A percentile compares a stretch with the other conserved stretches of the same genome.
phyloP scores from a whole-genome alignment of 345 rosid species.

The Hibiscus syriacus region DNA sequence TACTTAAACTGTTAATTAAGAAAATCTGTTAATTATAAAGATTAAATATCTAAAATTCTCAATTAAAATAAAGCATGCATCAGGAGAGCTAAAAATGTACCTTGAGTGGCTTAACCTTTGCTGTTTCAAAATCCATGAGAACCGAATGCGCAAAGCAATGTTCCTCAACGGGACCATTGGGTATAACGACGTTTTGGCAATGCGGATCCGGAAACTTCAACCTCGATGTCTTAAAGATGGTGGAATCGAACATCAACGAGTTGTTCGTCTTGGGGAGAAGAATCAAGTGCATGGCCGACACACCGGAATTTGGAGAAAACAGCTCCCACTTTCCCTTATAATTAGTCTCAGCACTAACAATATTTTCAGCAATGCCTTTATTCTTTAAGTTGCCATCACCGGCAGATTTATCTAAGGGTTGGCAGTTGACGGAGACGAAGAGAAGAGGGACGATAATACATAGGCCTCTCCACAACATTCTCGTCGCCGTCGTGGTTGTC shows the following conservation, averaged over 20 bases:
- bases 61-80: not conserved
- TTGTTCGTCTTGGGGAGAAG: conserved; percentile 52
- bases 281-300: conserved; percentile 76
- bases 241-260: conserved; percentile 69
- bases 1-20: conserved; percentile 64
- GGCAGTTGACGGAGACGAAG: too few relatives aligned
- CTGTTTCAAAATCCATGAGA: conserved; percentile 38
- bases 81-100: conserved; percentile 15
- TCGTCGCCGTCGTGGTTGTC: too few relatives aligned
- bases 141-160: conserved; percentile 77
- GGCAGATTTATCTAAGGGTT: too few relatives aligned
- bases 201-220: conserved; percentile 28
- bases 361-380: too few relatives aligned
- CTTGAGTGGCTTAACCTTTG: conserved; percentile 35
- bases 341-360: not conserved
- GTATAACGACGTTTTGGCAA: conserved; percentile 25
- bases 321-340: conserved; percentile 54
- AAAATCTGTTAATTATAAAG: too few relatives aligned
- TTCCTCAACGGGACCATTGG: not conserved
- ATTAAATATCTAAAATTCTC: too few relatives aligned
- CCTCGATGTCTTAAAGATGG: conserved; percentile 50
- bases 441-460: too few relatives aligned
- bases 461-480: too few relatives aligned
- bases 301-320: conserved; percentile 50
- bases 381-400: too few relatives aligned